Conservation (phyloP, 2,329 filamentous ascomycete species). For the Trichoderma harzianum region DNA sequence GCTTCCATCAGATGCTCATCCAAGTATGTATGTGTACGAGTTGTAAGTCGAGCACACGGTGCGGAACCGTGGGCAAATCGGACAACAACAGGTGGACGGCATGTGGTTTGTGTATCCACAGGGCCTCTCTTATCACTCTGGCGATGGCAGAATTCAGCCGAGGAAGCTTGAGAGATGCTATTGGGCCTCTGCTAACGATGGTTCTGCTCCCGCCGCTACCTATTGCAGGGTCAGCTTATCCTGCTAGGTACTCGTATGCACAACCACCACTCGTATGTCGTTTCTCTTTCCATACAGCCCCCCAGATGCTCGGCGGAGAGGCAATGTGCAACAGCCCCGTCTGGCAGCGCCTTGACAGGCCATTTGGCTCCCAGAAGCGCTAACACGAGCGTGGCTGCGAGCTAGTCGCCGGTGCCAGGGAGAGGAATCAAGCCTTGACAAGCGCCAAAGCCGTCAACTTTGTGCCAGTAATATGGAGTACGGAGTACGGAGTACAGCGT, state of each 20-base stretch:
- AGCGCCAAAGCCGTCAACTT: background rate
- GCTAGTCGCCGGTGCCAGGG: background rate
- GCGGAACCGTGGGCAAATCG: background rate
- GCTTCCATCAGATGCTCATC: background rate
- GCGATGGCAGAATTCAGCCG: background rate
- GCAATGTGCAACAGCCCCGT: background rate
- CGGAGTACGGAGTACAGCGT: background rate
- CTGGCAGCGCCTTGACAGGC: background rate
- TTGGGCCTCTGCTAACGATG: background rate
- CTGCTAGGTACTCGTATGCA: background rate
- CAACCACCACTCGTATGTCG: background rate
- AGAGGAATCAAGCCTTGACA: background rate
- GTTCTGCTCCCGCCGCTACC: background rate
- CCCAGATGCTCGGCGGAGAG: background rate
- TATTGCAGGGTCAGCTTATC: background rate
- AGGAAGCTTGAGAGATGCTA: background rate
- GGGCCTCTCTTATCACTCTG: background rate
- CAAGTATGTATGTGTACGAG: background rate
- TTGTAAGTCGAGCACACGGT: background rate
- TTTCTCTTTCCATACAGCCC: background rate
- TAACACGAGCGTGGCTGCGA: background rate
- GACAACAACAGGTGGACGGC: background rate
- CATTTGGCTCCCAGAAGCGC: background rate
- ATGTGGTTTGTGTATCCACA: background rate
- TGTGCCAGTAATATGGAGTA: background rate